Evolutionary conservation across 306 rosid species (phyloP).

Genomic region (Dalbergia oliveri): DNA sequence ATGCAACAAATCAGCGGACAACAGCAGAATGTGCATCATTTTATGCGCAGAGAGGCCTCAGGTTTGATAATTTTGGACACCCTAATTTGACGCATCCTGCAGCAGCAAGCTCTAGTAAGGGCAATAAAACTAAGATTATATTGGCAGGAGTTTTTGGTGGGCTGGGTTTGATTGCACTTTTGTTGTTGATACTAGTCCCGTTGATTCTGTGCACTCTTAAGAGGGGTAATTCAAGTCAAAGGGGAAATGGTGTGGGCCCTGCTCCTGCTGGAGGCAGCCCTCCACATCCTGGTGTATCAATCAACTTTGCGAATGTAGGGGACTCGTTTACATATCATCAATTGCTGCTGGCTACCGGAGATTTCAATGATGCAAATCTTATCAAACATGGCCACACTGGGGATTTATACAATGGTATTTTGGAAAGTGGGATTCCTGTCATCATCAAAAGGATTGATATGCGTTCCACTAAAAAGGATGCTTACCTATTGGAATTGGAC

Average conservation of each 20-base stretch:
- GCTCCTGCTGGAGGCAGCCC: constrained; percentile 62
- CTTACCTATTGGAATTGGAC: constrained; percentile 74
- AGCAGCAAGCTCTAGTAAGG: constrained; percentile 52
- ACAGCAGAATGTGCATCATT: constrained; percentile 67
- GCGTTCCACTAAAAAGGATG: constrained; percentile 59
- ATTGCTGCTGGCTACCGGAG: constrained; percentile 82
- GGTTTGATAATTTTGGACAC: constrained; percentile 70
- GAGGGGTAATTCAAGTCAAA: constrained; percentile 57
- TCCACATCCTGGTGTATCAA: constrained; percentile 58
- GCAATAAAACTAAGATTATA: constrained; percentile 65
- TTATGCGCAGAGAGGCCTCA: constrained; percentile 69
- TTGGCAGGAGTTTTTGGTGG: constrained; percentile 87
- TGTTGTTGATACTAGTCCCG: constrained; percentile 53
- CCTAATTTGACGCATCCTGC: constrained; percentile 58
- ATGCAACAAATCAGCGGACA: constrained; percentile 63
- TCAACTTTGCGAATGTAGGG: constrained; percentile 70
- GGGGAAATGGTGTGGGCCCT: constrained; percentile 67
- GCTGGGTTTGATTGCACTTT: constrained; percentile 61
- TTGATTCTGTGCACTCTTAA: constrained; percentile 53
- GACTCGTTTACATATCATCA: constrained; percentile 79
- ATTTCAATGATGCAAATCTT: constrained; percentile 71
- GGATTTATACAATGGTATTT: constrained; percentile 78
- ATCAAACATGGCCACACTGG: constrained; percentile 89
- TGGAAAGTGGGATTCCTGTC: constrained; percentile 77
- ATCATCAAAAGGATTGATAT: constrained; percentile 79